Conservation (phyloP, 2,329 filamentous ascomycete species). For the Fusarium chaquense region DNA sequence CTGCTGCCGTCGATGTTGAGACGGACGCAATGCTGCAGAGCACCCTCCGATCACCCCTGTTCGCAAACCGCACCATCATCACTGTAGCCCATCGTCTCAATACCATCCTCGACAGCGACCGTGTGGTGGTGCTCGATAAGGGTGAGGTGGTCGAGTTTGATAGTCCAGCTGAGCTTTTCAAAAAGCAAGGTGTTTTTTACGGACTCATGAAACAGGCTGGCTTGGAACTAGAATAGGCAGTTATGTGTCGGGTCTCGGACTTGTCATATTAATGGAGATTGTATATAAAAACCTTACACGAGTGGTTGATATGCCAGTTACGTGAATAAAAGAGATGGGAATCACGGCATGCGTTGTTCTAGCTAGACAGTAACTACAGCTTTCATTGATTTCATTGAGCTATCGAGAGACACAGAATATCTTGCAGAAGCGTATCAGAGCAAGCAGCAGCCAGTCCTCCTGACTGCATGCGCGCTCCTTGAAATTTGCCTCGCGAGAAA, state of each 20-base stretch:
- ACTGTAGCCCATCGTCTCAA: conserved; percentile 99
- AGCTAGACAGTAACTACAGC: neutral
- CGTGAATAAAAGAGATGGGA: conserved; percentile 23
- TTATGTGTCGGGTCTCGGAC: neutral
- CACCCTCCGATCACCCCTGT: conserved; percentile 74
- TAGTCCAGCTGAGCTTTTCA: conserved; percentile 81
- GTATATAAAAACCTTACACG: conserved; percentile 19
- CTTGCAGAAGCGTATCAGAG: neutral
- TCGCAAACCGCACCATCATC: conserved; percentile 94
- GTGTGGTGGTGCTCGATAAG: conserved; percentile 92
- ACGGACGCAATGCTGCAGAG: conserved; percentile 75
- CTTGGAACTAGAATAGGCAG: conserved; percentile 64
- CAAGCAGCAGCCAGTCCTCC: neutral
- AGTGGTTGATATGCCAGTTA: neutral
- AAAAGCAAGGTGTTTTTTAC: conserved; percentile 82
- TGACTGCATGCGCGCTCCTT: neutral
- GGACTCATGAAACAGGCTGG: conserved; percentile 93
- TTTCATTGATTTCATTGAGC: conserved; percentile 12
- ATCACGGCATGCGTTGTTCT: conserved; percentile 4
- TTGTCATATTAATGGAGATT: conserved; percentile 24
- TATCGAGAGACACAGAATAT: conserved; percentile 9
- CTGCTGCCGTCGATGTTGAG: conserved; percentile 78
- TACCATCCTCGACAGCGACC: conserved; percentile 89
- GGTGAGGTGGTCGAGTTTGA: conserved; percentile 94
- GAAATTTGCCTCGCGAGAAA: neutral